phyloP scores from a whole-genome alignment of 441 rosid genomes.

The Pelargonium australe region DNA sequence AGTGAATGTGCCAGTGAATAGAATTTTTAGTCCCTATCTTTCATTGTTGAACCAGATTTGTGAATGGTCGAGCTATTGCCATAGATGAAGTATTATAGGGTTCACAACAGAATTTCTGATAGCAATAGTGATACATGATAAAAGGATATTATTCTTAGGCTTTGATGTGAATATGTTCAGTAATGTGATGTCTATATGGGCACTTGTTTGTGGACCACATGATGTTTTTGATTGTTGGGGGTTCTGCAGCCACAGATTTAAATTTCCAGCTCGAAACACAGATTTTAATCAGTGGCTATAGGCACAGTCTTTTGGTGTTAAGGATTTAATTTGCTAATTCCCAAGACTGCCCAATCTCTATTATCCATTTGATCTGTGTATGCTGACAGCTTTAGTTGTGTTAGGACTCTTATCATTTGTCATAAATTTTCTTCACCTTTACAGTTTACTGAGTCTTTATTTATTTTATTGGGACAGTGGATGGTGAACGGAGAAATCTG shows the following conservation, averaged over 20 bases:
- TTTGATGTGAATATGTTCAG: background rate
- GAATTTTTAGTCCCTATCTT: too few relatives aligned
- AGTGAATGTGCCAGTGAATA: too few relatives aligned
- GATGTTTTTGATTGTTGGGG: background rate
- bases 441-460: constrained; percentile 19
- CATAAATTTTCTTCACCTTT: constrained; percentile 10
- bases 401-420: background rate
- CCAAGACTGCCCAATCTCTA: too few relatives aligned
- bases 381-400: too few relatives aligned
- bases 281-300: background rate
- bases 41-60: too few relatives aligned
- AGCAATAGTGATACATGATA: too few relatives aligned
- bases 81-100: constrained; percentile 1
- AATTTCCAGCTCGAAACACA: background rate
- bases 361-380: too few relatives aligned
- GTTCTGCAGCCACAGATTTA: background rate
- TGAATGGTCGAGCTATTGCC: background rate
- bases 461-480: constrained; percentile 53
- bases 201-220: background rate
- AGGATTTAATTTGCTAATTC: too few relatives aligned
- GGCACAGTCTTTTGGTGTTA: too few relatives aligned
- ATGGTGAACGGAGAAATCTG: constrained; percentile 99
- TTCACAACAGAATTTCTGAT: background rate
- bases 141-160: too few relatives aligned
- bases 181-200: background rate